phyloP scores from a whole-genome alignment of 129 eudicot genomes.

The Calendula officinalis region DNA sequence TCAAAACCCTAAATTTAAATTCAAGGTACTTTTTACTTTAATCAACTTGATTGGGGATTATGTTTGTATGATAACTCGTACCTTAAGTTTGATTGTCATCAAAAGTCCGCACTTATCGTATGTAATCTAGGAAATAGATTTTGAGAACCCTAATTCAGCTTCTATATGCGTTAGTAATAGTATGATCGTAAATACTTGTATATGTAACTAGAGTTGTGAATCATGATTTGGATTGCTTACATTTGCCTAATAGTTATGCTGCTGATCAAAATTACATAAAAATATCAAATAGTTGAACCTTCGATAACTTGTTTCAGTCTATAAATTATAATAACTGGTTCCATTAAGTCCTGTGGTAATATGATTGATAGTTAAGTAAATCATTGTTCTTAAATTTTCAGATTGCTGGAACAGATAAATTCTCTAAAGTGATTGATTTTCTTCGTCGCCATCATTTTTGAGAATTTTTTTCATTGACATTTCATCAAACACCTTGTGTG shows the following conservation, averaged over 20 bases:
- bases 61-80: slow-evolving; percentile 2
- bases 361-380: slow-evolving; percentile 3
- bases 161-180: slow-evolving; percentile 6
- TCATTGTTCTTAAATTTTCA: slow-evolving; percentile 25
- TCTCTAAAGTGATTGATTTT: slow-evolving; percentile 82
- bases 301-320: neutral
- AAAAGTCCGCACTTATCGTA: slow-evolving; percentile 2
- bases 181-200: neutral
- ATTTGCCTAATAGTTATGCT: slow-evolving; percentile 4
- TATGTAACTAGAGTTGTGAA: neutral
- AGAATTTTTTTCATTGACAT: too few relatives aligned
- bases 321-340: neutral
- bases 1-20: too few relatives aligned
- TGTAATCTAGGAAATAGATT: neutral
- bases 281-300: neutral
- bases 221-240: too few relatives aligned
- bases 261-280: neutral
- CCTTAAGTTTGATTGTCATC: neutral
- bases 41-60: neutral
- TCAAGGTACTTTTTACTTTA: slow-evolving; percentile 51
- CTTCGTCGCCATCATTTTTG: slow-evolving; percentile 79
- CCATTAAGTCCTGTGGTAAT: slow-evolving; percentile 4
- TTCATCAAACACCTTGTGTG: too few relatives aligned
- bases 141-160: slow-evolving; percentile 19
- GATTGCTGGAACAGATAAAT: slow-evolving; percentile 76